These are phyloP conservation scores for Penicillium occitanis DNA, from an alignment of 2,329 filamentous ascomycete genomes.

Conservation along the genomic window DNA sequence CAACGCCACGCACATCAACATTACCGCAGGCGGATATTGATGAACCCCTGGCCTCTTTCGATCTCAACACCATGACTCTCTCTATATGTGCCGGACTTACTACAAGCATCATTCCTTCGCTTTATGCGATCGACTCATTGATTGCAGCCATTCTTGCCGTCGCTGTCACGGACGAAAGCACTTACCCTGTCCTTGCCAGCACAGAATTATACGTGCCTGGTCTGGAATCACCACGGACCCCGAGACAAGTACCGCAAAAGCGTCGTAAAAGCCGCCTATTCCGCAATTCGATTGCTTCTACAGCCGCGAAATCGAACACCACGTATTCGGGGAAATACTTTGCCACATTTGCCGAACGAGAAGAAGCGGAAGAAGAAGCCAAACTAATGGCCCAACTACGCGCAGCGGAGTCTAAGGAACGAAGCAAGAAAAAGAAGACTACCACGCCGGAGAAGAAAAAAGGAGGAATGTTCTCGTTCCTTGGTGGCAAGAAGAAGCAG, in stretches of 20 bases:
- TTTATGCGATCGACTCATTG: conserved; percentile 51
- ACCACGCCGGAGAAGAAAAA: conserved; percentile 8
- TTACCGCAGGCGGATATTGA: conserved; percentile 41
- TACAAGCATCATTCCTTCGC: conserved; percentile 43
- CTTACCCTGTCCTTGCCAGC: conserved; percentile 39
- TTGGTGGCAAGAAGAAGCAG: conserved; percentile 8
- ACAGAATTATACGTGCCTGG: conserved; percentile 34
- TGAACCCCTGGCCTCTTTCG: conserved; percentile 44
- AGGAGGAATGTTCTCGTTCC: conserved; percentile 13
- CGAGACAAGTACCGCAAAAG: neutral
- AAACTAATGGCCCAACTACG: conserved; percentile 38
- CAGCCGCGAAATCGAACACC: conserved; percentile 24
- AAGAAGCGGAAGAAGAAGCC: conserved; percentile 42
- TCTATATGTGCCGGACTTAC: conserved; percentile 44
- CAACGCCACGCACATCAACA: conserved; percentile 40
- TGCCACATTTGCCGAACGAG: conserved; percentile 43
- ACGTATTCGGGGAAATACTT: conserved; percentile 34
- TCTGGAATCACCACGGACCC: conserved; percentile 21
- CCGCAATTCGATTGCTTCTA: conserved; percentile 19
- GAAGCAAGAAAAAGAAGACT: conserved; percentile 22
- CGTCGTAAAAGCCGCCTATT: conserved; percentile 5
- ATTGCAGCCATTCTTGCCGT: conserved; percentile 48
- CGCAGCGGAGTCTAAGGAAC: conserved; percentile 23
- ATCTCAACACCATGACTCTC: conserved; percentile 43
- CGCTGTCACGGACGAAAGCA: conserved; percentile 45